Base-by-base conservation (phyloP, 805 yeast genomes). In the Zygoascus ofunaensis region DNA sequence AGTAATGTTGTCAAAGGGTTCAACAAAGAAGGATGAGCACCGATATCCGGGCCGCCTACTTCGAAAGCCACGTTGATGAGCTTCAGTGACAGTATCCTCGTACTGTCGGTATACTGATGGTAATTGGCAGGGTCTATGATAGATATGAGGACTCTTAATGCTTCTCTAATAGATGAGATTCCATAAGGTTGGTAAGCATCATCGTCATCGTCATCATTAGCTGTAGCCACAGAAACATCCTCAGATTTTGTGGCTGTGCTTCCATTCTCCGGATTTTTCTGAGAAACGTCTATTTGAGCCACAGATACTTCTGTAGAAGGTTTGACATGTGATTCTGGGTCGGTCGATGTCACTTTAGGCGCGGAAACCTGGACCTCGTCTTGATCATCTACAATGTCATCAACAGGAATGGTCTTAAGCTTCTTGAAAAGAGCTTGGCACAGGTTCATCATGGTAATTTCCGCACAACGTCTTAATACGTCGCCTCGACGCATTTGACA, bases 401-500 rank as follows among this genome's bases (percentile, higher is more conserved):
- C 41, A 40, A 80, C 77, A 50, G 74, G 79, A 20, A 85, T 71
- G 20, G 64, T 62, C 37, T 71, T 71, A 39, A 89, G 63, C 47
- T 77, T 78, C 33, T 70, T 63, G 60, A 87, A 87, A 4, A 87
- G 72, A 44, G 76, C 71, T 34, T 79, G 73, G 0, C 94, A 80
- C 39, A 87, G 80, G 1, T 79, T 65, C 33, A 76, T 68, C 72
- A 87, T 73, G 0, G 94, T 74, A 67, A 82, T 74, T 57, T 89
- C 97, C 0, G 97, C 97, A 0, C 94, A 82, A 48, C 82, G 76
- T 55, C 97, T 72, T 47, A 92, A 71, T 5, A 89, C 85, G 54
- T 90, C 97, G 48, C 94, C 80, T 60, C 97, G 75, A 59, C 89
- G 76, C 65, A 86, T 85, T 60, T 92, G 94, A 57, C 94, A 86